Base-by-base conservation (phyloP, 2,329 filamentous ascomycete species). In the Aspergillus ustus region DNA sequence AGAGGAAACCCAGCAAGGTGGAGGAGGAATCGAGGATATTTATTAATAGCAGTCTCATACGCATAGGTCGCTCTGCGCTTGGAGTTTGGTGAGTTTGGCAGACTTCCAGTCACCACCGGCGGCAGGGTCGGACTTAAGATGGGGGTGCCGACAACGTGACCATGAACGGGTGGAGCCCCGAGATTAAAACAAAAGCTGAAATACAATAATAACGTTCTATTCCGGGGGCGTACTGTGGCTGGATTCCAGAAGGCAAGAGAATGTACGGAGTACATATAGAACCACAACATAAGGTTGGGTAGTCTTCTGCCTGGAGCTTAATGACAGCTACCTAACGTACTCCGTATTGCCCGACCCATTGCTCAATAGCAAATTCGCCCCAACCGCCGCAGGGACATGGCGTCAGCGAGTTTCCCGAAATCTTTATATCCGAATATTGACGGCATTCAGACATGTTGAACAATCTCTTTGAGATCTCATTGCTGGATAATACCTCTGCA, bases 1-100 rank as follows among this genome's bases (percentile, higher is more conserved):
- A 34, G 34, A 53, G 45, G 48, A 44, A 37, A 44, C 43, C 34
- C n/a, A 45, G 45, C 34, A 20, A 54, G 57, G 28, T 51, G 44
- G 55, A 57, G 49, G 58, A 55, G 63, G 57, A 52, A 63, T 53
- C 40, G 55, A 65, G 53, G 52, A 51, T 31, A 49, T 57, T 65
- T 65, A 65, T 65, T 63, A 65, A 63, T 63, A 65, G 58, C 51
- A 64, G 57, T 52, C 52, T 29, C 22, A 58, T 52, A 52, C 48
- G 52, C 52, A 53, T 53, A 53, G 31, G 52, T 31, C 37, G 40
- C 31, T 40, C 34, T 59, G 25, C 56, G 50, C 31, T 40, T 53
- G 15, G 8, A 37, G 50, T 37, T 37, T 50, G 53, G 52, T 50
- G 45, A 57, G 46, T 51, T 57, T 29, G 13, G 19, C 29, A 22